Base-by-base conservation (phyloP, 257 asterid genomes). In the Fraxinus excelsior region DNA sequence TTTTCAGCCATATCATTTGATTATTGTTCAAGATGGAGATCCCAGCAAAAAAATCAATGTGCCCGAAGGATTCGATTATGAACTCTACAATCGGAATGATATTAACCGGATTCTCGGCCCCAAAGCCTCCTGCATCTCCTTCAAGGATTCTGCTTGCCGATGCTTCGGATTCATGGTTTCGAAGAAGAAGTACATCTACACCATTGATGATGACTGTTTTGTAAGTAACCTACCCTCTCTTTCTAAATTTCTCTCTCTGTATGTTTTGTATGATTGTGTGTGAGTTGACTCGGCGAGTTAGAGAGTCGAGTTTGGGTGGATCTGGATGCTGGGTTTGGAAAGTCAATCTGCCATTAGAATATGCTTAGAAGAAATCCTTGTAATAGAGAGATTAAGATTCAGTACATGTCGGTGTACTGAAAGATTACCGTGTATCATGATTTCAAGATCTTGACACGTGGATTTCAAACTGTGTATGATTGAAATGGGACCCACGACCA, bases 121-220 rank as follows among this genome's bases (percentile, higher is more conserved):
- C 42, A 87, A 82, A 81, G 87, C 90, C 44, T 82, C 84, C 77
- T 84, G 90, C 88, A 87, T 87, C 83, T 87, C 90, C 3, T 87
- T 87, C 83, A 87, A 84, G 84, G 90, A 87, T 75, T 87, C 88
- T 35, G 88, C 90, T 60, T 87, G 90, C 72, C 82, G 90, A 12
- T 84, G 88, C 84, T 87, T 87, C 67, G 90, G 90, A 2, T 87
- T 84, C 70, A 69, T 87, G 81, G 85, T 87, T 32, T 87, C 90
- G 0, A 87, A 87, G 83, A 87, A 87, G 84, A 87, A 87, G 81
- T 87, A 84, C 83, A 82, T 87, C 84, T 87, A 70, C 87, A 87
- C 90, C 83, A 87, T 87, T 71, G 90, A 87, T 34, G 90, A 87
- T 76, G 90, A 87, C 76, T 87, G 90, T 85, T 87, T 87, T 74